Evolutionary conservation across 164 flowering plant genomes (phyloP), one percentile per base, ranked within the genome.

Genomic region (Tetrastigma voinierianum): DNA sequence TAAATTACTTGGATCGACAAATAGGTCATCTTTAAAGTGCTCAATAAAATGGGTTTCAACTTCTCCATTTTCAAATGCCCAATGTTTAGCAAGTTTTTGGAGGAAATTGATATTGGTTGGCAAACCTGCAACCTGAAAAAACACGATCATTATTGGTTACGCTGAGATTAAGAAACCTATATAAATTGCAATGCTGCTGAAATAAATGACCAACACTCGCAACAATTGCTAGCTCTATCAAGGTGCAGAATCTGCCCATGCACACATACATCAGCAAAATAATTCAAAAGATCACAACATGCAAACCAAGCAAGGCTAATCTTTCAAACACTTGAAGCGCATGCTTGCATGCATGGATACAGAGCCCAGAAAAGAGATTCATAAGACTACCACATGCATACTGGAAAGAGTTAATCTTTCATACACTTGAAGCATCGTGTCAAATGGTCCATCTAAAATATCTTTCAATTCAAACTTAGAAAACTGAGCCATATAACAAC

Each of bases 21-120:
- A 87, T 13, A 92, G 89, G 60, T 93, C 98, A 73, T 83, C 79
- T 74, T 73, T 90, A 72, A 76, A 86, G 72, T 78, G 80, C 75
- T 92, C 98, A 64, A 92, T 92, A 75, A 95, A 95, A 81, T 92
- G 94, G 32, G 99, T 95, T 80, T 90, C 99, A 59, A 95, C 94
- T 68, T 81, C 71, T 23, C 96, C 99, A 64, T 72, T 72, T 76
- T 68, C 78, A 78, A 95, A 95, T 72, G 97, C 98, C 80, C 83
- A 72, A 76, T 95, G 99, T 57, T 72, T 80, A 45, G 95, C 88
- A 78, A 95, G 91, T 73, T 73, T 85, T 40, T 65, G 85, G 52
- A 95, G 86, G 70, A 95, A 95, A 72, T 69, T 80, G 44, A 92
- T 89, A 71, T 95, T 95, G 59, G 96, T 95, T 51, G 98, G 99